These are phyloP conservation scores for Leccinum rimulosum DNA, from an alignment of 768 basidiomycete species.

Conservation along the genomic window DNA sequence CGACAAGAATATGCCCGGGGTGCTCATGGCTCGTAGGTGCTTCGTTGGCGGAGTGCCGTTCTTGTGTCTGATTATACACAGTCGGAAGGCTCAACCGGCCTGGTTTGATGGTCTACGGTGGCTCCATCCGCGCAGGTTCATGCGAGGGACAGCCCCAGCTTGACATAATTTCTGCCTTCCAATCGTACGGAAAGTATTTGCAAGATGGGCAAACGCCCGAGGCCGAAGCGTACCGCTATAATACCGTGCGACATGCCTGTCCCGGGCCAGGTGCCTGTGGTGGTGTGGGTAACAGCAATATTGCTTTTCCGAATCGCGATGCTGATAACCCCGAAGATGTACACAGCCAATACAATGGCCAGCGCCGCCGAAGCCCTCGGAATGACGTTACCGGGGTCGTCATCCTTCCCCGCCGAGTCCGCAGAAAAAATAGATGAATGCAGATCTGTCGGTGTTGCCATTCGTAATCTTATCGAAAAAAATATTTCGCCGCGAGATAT, in stretches of 20 bases:
- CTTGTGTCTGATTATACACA: slow-evolving; percentile 30
- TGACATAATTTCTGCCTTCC: slow-evolving; percentile 97
- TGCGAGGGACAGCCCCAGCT: slow-evolving; percentile 86
- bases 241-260: slow-evolving; percentile 89
- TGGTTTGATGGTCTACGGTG: slow-evolving; percentile 97
- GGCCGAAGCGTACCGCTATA: slow-evolving; percentile 82
- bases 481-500: slow-evolving; percentile 93
- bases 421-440: slow-evolving; percentile 86
- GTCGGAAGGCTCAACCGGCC: slow-evolving; percentile 96
- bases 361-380: slow-evolving; percentile 93
- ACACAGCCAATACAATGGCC: slow-evolving; percentile 98
- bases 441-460: slow-evolving; percentile 72
- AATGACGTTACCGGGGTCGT: slow-evolving; percentile 96
- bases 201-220: slow-evolving; percentile 81
- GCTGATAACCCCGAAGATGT: slow-evolving; percentile 61
- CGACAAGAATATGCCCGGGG: slow-evolving; percentile 99
- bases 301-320: not conserved
- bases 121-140: slow-evolving; percentile 88
- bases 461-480: slow-evolving; percentile 84
- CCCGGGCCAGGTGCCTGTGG: slow-evolving; percentile 99
- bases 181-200: slow-evolving; percentile 93
- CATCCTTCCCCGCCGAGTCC: slow-evolving; percentile 93
- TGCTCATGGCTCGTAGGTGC: slow-evolving; percentile 88
- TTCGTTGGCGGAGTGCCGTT: not conserved
- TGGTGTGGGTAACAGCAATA: slow-evolving; percentile 61